These are phyloP conservation scores for Malus sylvestris DNA, from an alignment of 306 rosid species.

Conservation along the genomic window DNA sequence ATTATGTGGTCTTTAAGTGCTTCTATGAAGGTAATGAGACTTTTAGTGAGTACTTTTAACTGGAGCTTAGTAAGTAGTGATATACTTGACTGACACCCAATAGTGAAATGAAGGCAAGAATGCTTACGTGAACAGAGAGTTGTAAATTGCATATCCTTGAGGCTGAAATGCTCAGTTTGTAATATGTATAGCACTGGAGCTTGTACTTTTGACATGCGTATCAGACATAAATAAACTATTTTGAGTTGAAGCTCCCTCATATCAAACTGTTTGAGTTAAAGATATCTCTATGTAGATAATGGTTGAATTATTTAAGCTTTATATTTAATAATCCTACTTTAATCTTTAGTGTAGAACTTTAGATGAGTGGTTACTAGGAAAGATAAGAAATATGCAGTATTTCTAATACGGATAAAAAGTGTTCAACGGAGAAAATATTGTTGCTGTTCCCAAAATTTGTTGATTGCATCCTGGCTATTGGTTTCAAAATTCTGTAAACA, in stretches of 20 bases:
- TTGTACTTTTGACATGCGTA: background rate
- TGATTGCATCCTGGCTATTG: background rate
- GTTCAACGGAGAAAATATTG: background rate
- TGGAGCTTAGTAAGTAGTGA: background rate
- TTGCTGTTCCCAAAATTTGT: background rate
- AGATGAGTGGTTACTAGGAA: background rate
- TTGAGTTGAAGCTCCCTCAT: background rate
- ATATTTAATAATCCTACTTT: background rate
- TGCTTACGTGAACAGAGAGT: background rate
- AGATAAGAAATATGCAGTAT: background rate
- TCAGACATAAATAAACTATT: background rate
- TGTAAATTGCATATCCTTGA: background rate
- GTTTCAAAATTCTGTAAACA: background rate
- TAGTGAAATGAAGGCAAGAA: background rate
- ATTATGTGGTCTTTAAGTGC: background rate
- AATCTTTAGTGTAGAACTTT: background rate
- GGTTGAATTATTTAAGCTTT: background rate
- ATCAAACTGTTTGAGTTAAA: background rate
- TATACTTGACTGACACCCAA: background rate
- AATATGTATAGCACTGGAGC: background rate
- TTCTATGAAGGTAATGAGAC: background rate
- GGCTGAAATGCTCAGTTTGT: background rate
- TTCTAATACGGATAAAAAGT: background rate
- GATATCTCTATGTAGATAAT: background rate
- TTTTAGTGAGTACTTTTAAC: background rate